phyloP scores from a whole-genome alignment of 257 asterid genomes.

The Henckelia pumila region DNA sequence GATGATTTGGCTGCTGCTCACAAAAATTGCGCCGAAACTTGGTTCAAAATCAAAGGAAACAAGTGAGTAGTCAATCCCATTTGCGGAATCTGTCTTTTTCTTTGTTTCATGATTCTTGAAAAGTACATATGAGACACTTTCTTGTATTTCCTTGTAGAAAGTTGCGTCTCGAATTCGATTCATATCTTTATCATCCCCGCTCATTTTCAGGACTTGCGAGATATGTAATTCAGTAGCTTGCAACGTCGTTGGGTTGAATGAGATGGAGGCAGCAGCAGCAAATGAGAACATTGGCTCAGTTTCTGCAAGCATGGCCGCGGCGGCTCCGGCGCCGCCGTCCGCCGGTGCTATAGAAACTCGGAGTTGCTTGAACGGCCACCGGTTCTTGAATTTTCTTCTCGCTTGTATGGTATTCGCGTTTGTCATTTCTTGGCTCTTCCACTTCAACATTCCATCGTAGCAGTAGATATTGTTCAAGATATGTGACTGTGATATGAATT shows the following conservation, averaged over 20 bases:
- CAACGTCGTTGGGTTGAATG: conserved; percentile 65
- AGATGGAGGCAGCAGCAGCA: conserved; percentile 33
- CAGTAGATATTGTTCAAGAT: not conserved
- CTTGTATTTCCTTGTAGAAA: too few relatives aligned
- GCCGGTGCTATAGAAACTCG: conserved; percentile 30
- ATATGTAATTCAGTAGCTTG: conserved; percentile 79
- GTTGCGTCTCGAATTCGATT: conserved; percentile 14
- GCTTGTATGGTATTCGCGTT: conserved; percentile 91
- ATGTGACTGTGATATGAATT: not conserved
- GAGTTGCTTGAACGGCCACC: conserved; percentile 68
- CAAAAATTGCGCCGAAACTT: conserved; percentile 83
- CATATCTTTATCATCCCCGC: not conserved
- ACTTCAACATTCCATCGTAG: conserved; percentile 69
- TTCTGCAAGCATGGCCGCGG: conserved; percentile 29
- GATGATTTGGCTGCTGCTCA: conserved; percentile 88
- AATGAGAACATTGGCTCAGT: conserved; percentile 30
- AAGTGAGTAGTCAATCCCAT: conserved; percentile 47
- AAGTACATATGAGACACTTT: not conserved
- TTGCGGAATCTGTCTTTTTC: not conserved
- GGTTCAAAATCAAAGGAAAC: conserved; percentile 96
- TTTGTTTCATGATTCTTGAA: not conserved
- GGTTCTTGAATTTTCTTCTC: conserved; percentile 67
- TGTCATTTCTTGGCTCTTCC: conserved; percentile 92
- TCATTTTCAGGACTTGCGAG: conserved; percentile 72
- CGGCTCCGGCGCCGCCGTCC: conserved; percentile 19